Base-by-base conservation (phyloP, 768 basidiomycete species). In the Collybia sordida region DNA sequence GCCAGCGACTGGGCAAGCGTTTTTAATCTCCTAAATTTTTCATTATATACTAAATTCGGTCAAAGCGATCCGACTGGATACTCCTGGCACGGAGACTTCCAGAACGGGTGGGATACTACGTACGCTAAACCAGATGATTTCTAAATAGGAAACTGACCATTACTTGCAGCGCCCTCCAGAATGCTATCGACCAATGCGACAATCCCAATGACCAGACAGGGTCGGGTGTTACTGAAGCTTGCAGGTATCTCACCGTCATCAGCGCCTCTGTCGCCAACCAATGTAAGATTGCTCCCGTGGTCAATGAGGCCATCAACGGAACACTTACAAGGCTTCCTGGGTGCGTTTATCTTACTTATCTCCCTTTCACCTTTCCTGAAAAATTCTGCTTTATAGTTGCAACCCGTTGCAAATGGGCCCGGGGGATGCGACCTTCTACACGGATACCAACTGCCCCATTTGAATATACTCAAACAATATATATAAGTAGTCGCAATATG, bases 31-130 rank as follows among this genome's bases (percentile, higher is more conserved):
- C 14, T 3, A 31, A 11, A 4, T 3, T 14, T 14, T 14, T 27
- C 3, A 7, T 12, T 31, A 31, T 11, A 31, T 9, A 27, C 28
- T 31, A 31, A 31, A 11, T 12, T 31, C 6, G 31, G 9, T 11
- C 14, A 31, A 11, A 81, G 80, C 6, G 81, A 83, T 52, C 70
- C 78, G 0, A 80, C 78, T 14, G 79, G 79, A 14, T 77, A 71
- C 58, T 77, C 75, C 9, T 71, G 72, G 62, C 74, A 75, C 52
- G 74, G 66, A 0, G 75, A 78, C 58, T 78, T 74, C 62, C 72
- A 70, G 56, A 76, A 76, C 45, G 78, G 81, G 1, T 82, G 81
- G 81, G 74, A 78, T 43, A 64, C 62, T 11, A 71, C 62, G 31
- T 31, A 31, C 11, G 31, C 5, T 11, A 31, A 6, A 3, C 9